Evolutionary conservation across 106 monocot genomes (phyloP).

Genomic region (Platanthera zijinensis): DNA sequence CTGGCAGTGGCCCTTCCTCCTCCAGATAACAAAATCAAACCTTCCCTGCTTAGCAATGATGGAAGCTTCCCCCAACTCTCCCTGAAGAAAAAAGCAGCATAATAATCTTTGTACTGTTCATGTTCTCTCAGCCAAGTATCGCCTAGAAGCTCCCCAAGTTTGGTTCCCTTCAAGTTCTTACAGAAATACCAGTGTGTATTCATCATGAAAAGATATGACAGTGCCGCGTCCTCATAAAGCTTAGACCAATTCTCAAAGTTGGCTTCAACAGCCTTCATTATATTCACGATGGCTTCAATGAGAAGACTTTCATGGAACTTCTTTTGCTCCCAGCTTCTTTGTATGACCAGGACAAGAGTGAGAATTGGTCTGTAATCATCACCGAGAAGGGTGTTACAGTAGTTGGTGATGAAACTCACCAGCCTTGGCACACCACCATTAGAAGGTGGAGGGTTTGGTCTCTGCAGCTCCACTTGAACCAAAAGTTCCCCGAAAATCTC

Average conservation of each 20-base stretch:
- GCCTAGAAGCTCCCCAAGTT: constrained; percentile 63
- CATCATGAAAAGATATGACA: constrained; percentile 74
- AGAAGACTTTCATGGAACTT: constrained; percentile 58
- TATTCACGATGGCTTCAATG: constrained; percentile 45
- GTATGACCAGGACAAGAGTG: constrained; percentile 59
- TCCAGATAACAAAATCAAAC: constrained; percentile 73
- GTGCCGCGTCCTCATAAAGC: constrained; percentile 43
- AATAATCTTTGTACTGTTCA: constrained; percentile 81
- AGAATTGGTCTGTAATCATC: constrained; percentile 63
- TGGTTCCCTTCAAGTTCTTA: constrained; percentile 53
- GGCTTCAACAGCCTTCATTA: constrained; percentile 64
- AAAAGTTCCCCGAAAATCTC: constrained; percentile 93
- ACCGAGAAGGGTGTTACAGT: constrained; percentile 66
- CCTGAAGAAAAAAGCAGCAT: constrained; percentile 37
- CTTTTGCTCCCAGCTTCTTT: constrained; percentile 71
- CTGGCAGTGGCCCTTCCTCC: constrained; percentile 83
- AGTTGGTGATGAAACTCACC: constrained; percentile 69
- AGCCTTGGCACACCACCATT: constrained; percentile 67
- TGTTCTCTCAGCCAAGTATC: constrained; percentile 61
- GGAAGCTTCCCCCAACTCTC: constrained; percentile 86
- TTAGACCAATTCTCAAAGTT: constrained; percentile 78
- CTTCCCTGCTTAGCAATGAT: constrained; percentile 55
- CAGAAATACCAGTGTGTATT: constrained; percentile 89
- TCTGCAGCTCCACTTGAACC: constrained; percentile 82
- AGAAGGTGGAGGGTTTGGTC: constrained; percentile 40